phyloP scores from a whole-genome alignment of 164 flowering plant genomes.

The Stephania cephalantha region DNA sequence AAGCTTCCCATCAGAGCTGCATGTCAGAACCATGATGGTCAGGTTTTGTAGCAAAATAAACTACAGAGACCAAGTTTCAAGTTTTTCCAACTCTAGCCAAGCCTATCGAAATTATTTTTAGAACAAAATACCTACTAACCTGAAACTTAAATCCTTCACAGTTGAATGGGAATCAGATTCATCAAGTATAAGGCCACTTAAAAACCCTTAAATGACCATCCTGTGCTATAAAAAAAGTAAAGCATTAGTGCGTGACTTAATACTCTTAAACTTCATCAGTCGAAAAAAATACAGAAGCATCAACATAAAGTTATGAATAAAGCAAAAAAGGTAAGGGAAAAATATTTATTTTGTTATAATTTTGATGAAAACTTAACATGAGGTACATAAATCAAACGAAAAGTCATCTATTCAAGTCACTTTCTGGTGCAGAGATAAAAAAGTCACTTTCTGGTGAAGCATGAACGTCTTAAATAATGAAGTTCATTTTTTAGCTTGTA shows the following conservation, averaged over 20 bases:
- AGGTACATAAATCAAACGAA: not conserved
- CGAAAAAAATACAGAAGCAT: not conserved
- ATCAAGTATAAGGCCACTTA: constrained; percentile 81
- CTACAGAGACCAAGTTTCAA: not conserved
- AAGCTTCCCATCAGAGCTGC: constrained; percentile 80
- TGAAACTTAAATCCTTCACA: constrained; percentile 84
- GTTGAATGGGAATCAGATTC: constrained; percentile 53
- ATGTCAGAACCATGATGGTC: constrained; percentile 15
- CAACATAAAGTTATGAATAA: not conserved
- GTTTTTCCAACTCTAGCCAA: not conserved
- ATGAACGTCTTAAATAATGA: not conserved
- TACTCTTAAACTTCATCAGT: not conserved
- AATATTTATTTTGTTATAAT: not conserved
- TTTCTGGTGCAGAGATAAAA: not conserved
- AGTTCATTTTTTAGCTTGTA: not conserved
- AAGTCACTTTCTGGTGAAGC: not conserved
- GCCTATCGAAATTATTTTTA: constrained; percentile 1
- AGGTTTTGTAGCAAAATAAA: constrained; percentile 15
- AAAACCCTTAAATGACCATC: constrained; percentile 86
- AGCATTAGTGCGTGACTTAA: constrained; percentile 9
- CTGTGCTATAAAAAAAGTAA: constrained; percentile 54
- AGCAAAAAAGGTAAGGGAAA: not conserved
- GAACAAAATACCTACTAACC: constrained; percentile 33
- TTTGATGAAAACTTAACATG: not conserved
- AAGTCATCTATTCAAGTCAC: not conserved